Conservation (phyloP, 192 early-diverging fungal genomes). For the Globomyces pollinis-pini region DNA sequence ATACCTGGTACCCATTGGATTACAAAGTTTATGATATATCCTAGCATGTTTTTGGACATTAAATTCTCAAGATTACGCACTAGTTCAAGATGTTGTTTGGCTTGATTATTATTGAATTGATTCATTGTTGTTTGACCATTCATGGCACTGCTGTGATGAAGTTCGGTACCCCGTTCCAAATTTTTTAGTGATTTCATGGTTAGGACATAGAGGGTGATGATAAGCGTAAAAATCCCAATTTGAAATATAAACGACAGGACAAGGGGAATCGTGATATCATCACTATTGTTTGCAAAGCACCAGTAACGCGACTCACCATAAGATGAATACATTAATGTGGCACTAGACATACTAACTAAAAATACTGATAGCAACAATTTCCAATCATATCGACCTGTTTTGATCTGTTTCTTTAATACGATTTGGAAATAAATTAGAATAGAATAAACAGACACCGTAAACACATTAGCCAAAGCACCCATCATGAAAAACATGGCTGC, state of each 20-base stretch:
- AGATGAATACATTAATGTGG: no score
- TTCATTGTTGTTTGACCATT: slow-evolving; percentile 3
- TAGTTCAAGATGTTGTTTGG: no score
- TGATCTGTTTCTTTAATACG: background rate
- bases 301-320: background rate
- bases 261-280: background rate
- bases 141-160: background rate
- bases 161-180: background rate
- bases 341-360: no score
- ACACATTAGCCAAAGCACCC: background rate
- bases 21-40: background rate
- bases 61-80: no score
- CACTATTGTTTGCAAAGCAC: background rate
- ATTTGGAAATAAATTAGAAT: background rate
- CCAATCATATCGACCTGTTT: slow-evolving; percentile 4
- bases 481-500: background rate
- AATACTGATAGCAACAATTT: slow-evolving; percentile 1
- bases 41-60: no score
- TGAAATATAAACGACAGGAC: background rate
- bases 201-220: background rate
- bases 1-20: background rate
- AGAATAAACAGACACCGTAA: background rate
- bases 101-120: no score
- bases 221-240: background rate
- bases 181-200: slow-evolving; percentile 2